Evolutionary conservation across 352 stramenopile genomes (phyloP), one percentile per base, ranked within the genome.

Genomic region (Blastocystis sp.): DNA sequence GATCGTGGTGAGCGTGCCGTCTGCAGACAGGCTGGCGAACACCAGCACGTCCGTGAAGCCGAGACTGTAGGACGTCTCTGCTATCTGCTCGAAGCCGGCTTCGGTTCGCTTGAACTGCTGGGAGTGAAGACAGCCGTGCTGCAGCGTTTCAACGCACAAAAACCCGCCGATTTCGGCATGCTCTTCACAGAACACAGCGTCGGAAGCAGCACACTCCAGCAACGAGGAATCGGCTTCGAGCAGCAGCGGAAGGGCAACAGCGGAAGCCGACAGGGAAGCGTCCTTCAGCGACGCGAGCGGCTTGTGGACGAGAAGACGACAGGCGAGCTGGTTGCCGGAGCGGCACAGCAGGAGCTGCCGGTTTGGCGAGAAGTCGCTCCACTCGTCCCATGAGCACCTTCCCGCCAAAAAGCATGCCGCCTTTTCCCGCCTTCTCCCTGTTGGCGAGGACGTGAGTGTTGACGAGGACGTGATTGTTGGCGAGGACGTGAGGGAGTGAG

Each of bases 171-270:
- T 28, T 69, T 28, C n/a, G 62, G 21, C 1, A 69, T 17, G n/a
- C 11, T 34, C 34, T 69, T 69, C 62, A 42, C 62, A 69, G 62
- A 69, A 69, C 19, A 69, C 62, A 69, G 11, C 1, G 40, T 69
- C 19, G 19, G 11, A 21, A 19, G 24, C 11, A 69, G 11, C 19
- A 28, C 40, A 17, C 62, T 28, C 21, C 10, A 19, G 10, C 21
- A 28, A 24, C 40, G 11, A 10, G 40, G 62, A 40, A 69, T 11
- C 11, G 62, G 24, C 21, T 17, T 34, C 11, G 40, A 34, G 34
- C 62, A 34, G 34, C 62, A 34, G 28, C 28, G 28, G 28, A 34
- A 3, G 34, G 21, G 62, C 21, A 69, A 69, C 24, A 17, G 62
- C 21, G 40, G 11, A 69, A 28, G 40, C 40, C n/a, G 24, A 28